These are phyloP conservation scores for Apiospora sp. DNA, from an alignment of 2,329 filamentous ascomycete genomes.

Conservation along the genomic window DNA sequence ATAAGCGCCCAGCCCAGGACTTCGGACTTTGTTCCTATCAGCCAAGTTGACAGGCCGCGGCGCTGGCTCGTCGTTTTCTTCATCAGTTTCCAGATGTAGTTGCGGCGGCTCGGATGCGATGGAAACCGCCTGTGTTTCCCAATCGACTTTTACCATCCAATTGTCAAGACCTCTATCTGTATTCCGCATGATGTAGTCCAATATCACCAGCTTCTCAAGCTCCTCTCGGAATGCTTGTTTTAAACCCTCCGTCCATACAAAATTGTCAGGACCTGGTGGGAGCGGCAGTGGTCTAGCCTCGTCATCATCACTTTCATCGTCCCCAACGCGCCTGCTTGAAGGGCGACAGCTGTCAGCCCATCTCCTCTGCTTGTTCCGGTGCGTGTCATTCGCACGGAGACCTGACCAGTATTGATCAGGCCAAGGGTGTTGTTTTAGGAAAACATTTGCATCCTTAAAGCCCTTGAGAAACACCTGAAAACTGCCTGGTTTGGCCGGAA, in stretches of 20 bases:
- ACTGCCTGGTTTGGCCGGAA: constrained; percentile 91
- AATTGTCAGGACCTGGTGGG: constrained; percentile 60
- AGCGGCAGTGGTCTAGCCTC: constrained; percentile 44
- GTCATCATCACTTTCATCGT: constrained; percentile 61
- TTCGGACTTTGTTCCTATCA: constrained; percentile 48
- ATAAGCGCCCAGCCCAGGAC: constrained; percentile 69
- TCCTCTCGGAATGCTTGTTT: constrained; percentile 95
- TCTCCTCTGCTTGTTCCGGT: constrained; percentile 71
- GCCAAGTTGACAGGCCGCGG: constrained; percentile 67
- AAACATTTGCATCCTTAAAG: constrained; percentile 96
- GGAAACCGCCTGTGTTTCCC: constrained; percentile 80
- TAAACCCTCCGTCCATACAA: constrained; percentile 86
- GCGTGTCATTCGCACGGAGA: constrained; percentile 72
- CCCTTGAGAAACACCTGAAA: constrained; percentile 98
- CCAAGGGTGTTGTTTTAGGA: constrained; percentile 95
- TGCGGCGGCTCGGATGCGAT: constrained; percentile 83
- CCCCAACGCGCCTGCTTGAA: constrained; percentile 47
- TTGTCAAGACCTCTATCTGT: constrained; percentile 97
- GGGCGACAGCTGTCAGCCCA: constrained; percentile 89
- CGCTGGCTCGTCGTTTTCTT: constrained; percentile 59
- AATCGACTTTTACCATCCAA: constrained; percentile 99
- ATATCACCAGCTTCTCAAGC: constrained; percentile 93
- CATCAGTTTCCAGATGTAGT: constrained; percentile 66
- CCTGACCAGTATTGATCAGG: constrained; percentile 83
- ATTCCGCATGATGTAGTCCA: constrained; percentile 99